Percentiles rank a stretch among this genome's conserved stretches.
These are phyloP conservation scores for Populus tomentosa DNA, from an alignment of 441 rosid species.

Conservation along the genomic window DNA sequence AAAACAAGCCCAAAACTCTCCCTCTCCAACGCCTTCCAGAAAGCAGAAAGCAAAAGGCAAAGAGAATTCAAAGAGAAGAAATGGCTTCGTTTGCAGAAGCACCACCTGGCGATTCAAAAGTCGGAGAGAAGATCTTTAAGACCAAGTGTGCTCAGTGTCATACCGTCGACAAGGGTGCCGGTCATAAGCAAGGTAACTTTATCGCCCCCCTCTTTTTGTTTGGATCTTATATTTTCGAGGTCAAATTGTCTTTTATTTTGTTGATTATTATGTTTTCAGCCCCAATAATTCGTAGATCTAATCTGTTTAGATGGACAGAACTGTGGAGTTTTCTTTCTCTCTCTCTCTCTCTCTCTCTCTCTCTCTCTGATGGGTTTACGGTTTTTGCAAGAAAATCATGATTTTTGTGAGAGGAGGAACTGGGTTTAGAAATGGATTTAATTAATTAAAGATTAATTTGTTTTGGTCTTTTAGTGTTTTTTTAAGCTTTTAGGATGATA, in stretches of 20 bases:
- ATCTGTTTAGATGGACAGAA: neutral
- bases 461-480: too few species aligned
- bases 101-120: slow-evolving; percentile 55
- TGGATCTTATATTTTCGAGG: neutral
- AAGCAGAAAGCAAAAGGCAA: neutral
- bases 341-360: too few species aligned
- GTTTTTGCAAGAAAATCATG: too few species aligned
- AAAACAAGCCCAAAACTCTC: neutral
- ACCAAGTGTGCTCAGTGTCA: slow-evolving; percentile 90
- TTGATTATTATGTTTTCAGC: too few species aligned
- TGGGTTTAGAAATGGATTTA: too few species aligned
- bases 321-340: too few species aligned
- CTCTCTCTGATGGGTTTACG: too few species aligned
- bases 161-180: slow-evolving; percentile 82
- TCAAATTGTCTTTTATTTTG: neutral
- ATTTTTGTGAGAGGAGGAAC: too few species aligned
- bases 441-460: too few species aligned
- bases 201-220: neutral
- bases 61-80: neutral
- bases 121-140: slow-evolving; percentile 75
- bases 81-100: slow-evolving; percentile 79
- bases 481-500: too few species aligned
- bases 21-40: slow-evolving; percentile 26
- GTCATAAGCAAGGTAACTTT: slow-evolving; percentile 78
- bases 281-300: too few species aligned